A percentile compares a stretch with the other conserved stretches of the same genome.
Conservation (phyloP, 2,329 filamentous ascomycete genomes). For the Neonectria hederae region DNA sequence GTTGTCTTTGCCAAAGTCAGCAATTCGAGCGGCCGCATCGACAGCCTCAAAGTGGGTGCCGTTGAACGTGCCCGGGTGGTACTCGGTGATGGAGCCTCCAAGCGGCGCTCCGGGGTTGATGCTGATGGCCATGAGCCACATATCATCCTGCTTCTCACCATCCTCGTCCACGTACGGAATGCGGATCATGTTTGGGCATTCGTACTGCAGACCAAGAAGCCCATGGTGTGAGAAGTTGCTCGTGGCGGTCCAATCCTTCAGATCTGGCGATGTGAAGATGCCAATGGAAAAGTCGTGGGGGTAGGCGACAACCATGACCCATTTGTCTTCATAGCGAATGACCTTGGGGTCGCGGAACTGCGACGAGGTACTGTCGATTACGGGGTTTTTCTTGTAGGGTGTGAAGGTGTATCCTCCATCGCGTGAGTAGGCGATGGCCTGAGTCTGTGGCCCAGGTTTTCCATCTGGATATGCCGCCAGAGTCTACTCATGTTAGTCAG, state of each 20-base stretch:
- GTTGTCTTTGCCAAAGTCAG: slow-evolving; percentile 50
- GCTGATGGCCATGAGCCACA: slow-evolving; percentile 59
- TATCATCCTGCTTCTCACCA: slow-evolving; percentile 39
- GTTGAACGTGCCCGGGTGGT: slow-evolving; percentile 69
- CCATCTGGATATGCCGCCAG: slow-evolving; percentile 22
- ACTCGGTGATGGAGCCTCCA: slow-evolving; percentile 64
- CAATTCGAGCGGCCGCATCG: slow-evolving; percentile 41
- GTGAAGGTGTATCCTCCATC: slow-evolving; percentile 71
- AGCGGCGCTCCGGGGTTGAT: slow-evolving; percentile 67
- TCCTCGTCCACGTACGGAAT: slow-evolving; percentile 57
- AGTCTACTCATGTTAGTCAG: slow-evolving; percentile 27
- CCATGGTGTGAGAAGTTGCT: slow-evolving; percentile 65
- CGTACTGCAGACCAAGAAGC: slow-evolving; percentile 65
- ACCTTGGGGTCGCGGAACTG: slow-evolving; percentile 75
- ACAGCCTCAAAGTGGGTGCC: slow-evolving; percentile 66
- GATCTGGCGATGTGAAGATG: slow-evolving; percentile 68
- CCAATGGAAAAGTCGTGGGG: slow-evolving; percentile 62
- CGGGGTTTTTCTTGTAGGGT: slow-evolving; percentile 68
- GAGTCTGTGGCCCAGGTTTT: slow-evolving; percentile 53
- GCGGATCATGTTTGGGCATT: slow-evolving; percentile 70
- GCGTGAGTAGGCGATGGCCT: slow-evolving; percentile 68
- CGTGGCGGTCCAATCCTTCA: slow-evolving; percentile 63
- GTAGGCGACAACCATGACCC: slow-evolving; percentile 68
- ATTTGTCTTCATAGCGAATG: slow-evolving; percentile 63
- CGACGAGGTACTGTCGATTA: slow-evolving; percentile 62